These are phyloP conservation scores for Coccomyxa sp. DNA, from an alignment of 139 green algal species.

Conservation along the genomic window DNA sequence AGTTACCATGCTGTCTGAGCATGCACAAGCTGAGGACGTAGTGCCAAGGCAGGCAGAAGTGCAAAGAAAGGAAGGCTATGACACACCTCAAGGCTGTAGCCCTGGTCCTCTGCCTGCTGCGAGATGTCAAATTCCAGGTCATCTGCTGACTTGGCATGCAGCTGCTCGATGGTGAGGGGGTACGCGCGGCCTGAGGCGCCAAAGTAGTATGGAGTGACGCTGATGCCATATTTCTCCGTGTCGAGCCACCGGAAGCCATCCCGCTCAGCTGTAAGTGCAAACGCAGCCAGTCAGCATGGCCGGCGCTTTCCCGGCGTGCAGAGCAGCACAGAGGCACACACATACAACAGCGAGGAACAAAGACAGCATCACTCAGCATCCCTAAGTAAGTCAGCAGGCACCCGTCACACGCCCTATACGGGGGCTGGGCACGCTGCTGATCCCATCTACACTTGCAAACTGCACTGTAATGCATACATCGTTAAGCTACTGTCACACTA, in stretches of 20 bases:
- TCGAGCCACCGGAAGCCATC: background rate
- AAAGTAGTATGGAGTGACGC: conserved; percentile 38
- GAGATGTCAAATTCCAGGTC: conserved; percentile 50
- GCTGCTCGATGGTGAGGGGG: conserved; percentile 21
- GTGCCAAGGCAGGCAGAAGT: background rate
- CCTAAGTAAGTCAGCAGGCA: background rate
- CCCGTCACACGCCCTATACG: no score
- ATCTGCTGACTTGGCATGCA: conserved; percentile 38
- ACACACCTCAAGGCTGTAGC: conserved; percentile 26
- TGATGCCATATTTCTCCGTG: background rate
- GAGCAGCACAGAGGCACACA: background rate
- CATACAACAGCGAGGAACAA: background rate
- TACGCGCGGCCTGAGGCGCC: conserved; percentile 22
- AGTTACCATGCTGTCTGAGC: background rate
- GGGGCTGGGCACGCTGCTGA: background rate
- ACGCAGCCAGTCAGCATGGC: background rate
- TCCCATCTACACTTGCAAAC: background rate
- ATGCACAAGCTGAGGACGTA: background rate
- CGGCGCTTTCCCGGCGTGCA: background rate
- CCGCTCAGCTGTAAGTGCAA: background rate
- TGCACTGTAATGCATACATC: background rate
- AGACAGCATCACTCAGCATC: background rate
- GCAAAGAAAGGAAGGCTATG: background rate
- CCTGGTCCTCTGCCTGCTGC: background rate
- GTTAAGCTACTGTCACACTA: no score